Evolutionary conservation across 2,329 filamentous ascomycete genomes (phyloP).

Genomic region (Fusarium nodosum): DNA sequence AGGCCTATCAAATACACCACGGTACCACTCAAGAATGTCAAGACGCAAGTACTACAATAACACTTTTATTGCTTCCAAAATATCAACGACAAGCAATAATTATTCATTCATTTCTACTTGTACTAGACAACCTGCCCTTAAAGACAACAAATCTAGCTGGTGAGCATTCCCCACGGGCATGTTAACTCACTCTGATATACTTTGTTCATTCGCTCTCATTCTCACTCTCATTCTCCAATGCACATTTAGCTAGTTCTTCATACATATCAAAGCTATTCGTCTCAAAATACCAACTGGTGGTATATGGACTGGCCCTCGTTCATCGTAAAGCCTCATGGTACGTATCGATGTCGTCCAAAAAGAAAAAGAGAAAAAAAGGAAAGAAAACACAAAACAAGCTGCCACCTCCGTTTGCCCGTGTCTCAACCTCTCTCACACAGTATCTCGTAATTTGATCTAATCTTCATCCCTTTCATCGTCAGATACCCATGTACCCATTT

Average conservation of each 20-base stretch:
- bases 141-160: neutral
- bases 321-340: neutral
- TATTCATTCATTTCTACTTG: neutral
- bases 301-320: neutral
- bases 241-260: neutral
- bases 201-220: neutral
- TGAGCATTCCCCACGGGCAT: neutral
- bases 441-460: neutral
- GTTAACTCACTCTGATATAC: neutral
- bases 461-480: conserved; percentile 12
- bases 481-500: conserved; percentile 3
- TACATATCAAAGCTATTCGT: neutral
- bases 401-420: neutral
- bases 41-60: neutral
- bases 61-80: neutral
- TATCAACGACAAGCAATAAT: neutral
- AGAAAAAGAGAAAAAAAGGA: neutral
- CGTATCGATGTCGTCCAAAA: neutral
- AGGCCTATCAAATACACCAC: neutral
- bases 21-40: too few species aligned
- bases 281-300: neutral
- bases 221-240: neutral
- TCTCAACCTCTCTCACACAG: neutral
- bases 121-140: neutral
- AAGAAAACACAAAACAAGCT: neutral